These are phyloP conservation scores for Penicillium verhagenii DNA, from an alignment of 495 filamentous ascomycete species.

Conservation along the genomic window DNA sequence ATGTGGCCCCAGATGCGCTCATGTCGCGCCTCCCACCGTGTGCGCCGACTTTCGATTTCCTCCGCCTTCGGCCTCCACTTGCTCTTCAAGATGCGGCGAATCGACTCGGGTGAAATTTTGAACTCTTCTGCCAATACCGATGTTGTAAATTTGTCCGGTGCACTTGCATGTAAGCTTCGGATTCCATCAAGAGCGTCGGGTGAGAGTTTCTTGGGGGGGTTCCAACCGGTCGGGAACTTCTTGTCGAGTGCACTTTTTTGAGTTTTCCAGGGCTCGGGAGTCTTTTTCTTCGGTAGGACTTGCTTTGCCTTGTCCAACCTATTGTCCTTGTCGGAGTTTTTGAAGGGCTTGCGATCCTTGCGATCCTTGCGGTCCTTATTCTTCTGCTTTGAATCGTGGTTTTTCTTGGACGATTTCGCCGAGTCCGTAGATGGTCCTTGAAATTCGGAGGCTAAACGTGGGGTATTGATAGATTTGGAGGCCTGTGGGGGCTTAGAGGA, in stretches of 20 bases:
- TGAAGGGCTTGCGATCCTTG: constrained; percentile 1
- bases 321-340: constrained; percentile 5
- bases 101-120: constrained; percentile 78
- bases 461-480: not conserved
- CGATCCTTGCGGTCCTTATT: constrained; percentile 1
- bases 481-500: not conserved
- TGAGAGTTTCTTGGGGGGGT: constrained; percentile 79
- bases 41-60: constrained; percentile 58
- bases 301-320: constrained; percentile 8
- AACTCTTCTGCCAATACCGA: constrained; percentile 73
- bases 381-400: not conserved
- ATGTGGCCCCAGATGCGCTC: constrained; percentile 72
- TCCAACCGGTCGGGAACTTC: constrained; percentile 79
- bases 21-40: constrained; percentile 77
- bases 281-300: constrained; percentile 21
- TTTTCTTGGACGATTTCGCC: not conserved
- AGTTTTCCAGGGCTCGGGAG: constrained; percentile 62
- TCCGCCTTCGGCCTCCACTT: constrained; percentile 73
- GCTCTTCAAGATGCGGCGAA: constrained; percentile 79
- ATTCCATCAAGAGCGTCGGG: constrained; percentile 89
- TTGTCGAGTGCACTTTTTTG: constrained; percentile 65
- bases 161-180: constrained; percentile 68
- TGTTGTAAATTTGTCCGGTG: constrained; percentile 74
- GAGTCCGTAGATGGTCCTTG: not conserved
- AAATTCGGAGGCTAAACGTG: too few species aligned